Conservation (phyloP, 2,329 filamentous ascomycete species). For the Hypoxylon sp. region DNA sequence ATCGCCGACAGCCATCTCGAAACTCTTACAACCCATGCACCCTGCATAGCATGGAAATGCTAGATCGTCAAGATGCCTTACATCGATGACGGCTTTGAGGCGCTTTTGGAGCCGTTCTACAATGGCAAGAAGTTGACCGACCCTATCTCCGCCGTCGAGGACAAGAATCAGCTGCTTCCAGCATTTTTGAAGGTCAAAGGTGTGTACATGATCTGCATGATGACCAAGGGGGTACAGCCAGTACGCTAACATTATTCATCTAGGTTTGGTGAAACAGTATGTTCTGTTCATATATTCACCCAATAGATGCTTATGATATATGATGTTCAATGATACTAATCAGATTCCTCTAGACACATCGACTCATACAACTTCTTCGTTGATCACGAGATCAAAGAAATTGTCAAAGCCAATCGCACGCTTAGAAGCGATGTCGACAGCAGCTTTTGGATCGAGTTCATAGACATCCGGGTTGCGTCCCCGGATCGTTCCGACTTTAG, state of each 20-base stretch:
- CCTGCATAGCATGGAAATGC: slow-evolving; percentile 25
- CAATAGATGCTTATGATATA: background rate
- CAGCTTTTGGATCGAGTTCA: slow-evolving; percentile 93
- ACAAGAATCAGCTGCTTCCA: slow-evolving; percentile 97
- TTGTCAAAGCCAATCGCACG: slow-evolving; percentile 89
- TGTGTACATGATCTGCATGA: slow-evolving; percentile 51
- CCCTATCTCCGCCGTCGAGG: slow-evolving; percentile 76
- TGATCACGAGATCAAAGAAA: slow-evolving; percentile 96
- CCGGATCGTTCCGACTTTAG: slow-evolving; percentile 85
- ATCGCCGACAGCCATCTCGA: slow-evolving; percentile 31
- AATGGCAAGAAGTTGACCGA: slow-evolving; percentile 78
- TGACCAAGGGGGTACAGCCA: slow-evolving; percentile 18
- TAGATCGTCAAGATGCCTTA: slow-evolving; percentile 62
- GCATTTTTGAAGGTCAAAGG: slow-evolving; percentile 99
- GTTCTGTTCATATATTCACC: slow-evolving; percentile 45
- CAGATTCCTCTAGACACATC: slow-evolving; percentile 72
- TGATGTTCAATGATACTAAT: slow-evolving; percentile 34
- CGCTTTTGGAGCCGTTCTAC: slow-evolving; percentile 76
- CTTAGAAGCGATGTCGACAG: slow-evolving; percentile 94
- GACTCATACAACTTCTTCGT: slow-evolving; percentile 99
- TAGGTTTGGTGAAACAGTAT: slow-evolving; percentile 87
- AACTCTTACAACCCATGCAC: slow-evolving; percentile 11
- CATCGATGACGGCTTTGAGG: slow-evolving; percentile 75
- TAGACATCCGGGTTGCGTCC: slow-evolving; percentile 87
- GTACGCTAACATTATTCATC: slow-evolving; percentile 46